Conservation (phyloP, 345 rosid genomes). For the Populus alba region DNA sequence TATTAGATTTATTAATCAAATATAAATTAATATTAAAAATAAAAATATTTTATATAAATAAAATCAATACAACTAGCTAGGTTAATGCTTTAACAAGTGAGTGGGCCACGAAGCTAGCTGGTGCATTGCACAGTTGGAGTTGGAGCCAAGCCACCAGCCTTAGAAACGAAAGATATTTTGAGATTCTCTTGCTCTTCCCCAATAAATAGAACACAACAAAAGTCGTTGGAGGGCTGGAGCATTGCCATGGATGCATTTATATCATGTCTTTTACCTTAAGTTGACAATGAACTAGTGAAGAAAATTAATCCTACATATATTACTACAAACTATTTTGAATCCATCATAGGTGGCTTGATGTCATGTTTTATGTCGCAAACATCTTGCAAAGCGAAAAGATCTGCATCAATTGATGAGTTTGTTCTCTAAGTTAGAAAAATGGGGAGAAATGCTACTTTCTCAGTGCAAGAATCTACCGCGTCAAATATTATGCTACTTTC, state of each 20-base stretch:
- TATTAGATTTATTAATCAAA: too few species aligned
- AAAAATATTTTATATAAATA: too few species aligned
- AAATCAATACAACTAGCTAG: too few species aligned
- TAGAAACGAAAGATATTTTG: neutral
- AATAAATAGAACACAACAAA: slow-evolving; percentile 34
- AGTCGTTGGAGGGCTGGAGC: slow-evolving; percentile 11
- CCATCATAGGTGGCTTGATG: too few species aligned
- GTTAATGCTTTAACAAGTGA: too few species aligned
- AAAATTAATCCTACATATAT: neutral
- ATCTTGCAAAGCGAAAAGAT: too few species aligned
- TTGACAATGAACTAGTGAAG: neutral
- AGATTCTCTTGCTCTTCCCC: slow-evolving; percentile 12
- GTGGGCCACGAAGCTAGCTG: neutral
- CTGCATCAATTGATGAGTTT: neutral
- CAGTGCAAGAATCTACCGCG: neutral
- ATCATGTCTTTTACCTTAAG: neutral
- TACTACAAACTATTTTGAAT: too few species aligned
- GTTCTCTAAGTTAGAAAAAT: neutral
- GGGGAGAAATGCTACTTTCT: too few species aligned
- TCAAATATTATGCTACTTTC: neutral
- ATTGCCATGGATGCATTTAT: neutral
- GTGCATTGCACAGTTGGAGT: neutral
- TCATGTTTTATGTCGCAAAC: too few species aligned
- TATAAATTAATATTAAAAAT: too few species aligned
- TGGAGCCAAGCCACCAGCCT: neutral